Base-by-base conservation (phyloP, 257 asterid species). In the Fraxinus excelsior region DNA sequence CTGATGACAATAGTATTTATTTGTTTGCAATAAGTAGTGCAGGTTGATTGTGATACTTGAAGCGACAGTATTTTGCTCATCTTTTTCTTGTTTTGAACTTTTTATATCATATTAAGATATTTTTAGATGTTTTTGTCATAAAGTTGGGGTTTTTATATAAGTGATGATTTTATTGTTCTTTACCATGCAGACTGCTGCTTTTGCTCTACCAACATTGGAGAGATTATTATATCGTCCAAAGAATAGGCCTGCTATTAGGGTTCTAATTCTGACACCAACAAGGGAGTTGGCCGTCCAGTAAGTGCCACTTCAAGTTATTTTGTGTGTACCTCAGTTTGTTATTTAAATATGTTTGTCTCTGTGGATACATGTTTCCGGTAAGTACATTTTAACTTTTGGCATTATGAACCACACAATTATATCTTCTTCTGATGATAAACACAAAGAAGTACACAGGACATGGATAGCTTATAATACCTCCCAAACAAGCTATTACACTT, bases 241-340 rank as follows among this genome's bases (percentile, higher is more conserved):
- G 86, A 85, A 87, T 85, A 88, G 97, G 73, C 99, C 97, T 74
- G 99, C 98, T 64, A 90, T 89, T 72, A 87, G 99, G 84, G 97
- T 93, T 74, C 91, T 96, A 44, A 90, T 96, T 77, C 99, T 96
- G 71, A 91, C 98, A 68, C 99, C 99, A 44, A 91, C 99, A 11
- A 91, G 97, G 83, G 98, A 96, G 91, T 82, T 96, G 86, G 99
- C 97, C 62, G 96, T 83, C 74, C 99, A 93, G 99, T 96, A 91
- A 80, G 98, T 90, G 80, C 76, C 80, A 62, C 75, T 62, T 51
- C 76, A 38, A 69, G 32, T 73, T 72, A 14, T 16, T 35, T 71
- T 37, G 9, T 9, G 10, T 58, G 13, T 9, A 1, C 62, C 21
- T 18, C 25, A 16, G 14, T 58, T 58, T 58, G 72, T 75, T 40